Base-by-base conservation (phyloP, 257 asterid genomes). In the Solanum microdontum region DNA sequence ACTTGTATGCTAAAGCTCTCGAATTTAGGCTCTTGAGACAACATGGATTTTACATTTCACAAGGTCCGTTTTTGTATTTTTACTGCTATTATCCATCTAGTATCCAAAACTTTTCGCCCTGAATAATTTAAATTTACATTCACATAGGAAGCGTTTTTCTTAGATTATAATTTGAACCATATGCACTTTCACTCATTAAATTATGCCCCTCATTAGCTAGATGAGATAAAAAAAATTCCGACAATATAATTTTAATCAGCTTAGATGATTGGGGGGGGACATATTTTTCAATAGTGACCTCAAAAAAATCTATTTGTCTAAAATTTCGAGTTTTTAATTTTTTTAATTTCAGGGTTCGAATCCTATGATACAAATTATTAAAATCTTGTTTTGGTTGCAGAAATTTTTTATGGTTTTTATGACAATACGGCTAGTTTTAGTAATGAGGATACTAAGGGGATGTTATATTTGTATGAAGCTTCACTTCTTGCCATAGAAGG, bases 401-500 rank as follows among this genome's bases (percentile, higher is more conserved):
- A 87, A 2, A 87, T 90, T 40, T 91, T 93, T 83, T 82, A 89
- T 58, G 11, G 90, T 76, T 92, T 89, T 84, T 21, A 4, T 74
- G 82, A 5, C 0, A 34, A 34, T 21, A 73, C 9, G 0, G 0
- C 8, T 33, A 2, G 4, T 17, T 83, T 82, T 88, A 74, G 87
- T 30, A 26, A 36, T 1, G 66, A 89, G 8, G 93, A 93, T 11
- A 83, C 66, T 0, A 51, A 70, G 84, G 94, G 93, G 43, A 40
- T 92, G 88, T 17, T 92, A 33, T 89, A 90, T 66, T 66, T 92
- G 21, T 92, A 93, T 19, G 96, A 93, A 91, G 93, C 95, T 87
- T 93, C 93, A 6, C 87, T 87, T 88, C 62, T 91, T 10, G 51
- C 85, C 87, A 62, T 72, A 32, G 82, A 89, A 82, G 92, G 93